phyloP scores from a whole-genome alignment of 2,329 filamentous ascomycete species.

The Phoma sp. region DNA sequence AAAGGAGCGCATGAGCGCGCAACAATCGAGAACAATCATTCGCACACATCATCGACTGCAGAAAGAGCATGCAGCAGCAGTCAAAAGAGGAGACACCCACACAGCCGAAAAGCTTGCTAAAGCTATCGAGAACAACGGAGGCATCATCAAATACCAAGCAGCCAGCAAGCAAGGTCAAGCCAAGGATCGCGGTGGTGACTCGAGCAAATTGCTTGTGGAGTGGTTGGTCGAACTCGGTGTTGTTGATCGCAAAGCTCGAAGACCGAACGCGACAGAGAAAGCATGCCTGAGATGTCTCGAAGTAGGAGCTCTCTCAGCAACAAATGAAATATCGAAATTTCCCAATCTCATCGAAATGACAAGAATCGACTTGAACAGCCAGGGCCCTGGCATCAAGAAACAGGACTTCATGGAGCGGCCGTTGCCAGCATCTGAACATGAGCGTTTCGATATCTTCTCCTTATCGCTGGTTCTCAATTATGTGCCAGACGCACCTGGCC shows the following conservation, averaged over 20 bases:
- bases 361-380: conserved; percentile 89
- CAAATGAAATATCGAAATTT: conserved; percentile 80
- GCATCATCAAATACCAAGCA: conserved; percentile 65
- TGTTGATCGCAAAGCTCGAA: conserved; percentile 20
- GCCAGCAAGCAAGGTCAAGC: conserved; percentile 69
- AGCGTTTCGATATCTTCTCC: conserved; percentile 87
- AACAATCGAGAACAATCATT: conserved; percentile 64
- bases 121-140: conserved; percentile 63
- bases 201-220: conserved; percentile 64
- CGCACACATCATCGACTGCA: conserved; percentile 65
- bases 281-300: conserved; percentile 73
- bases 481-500: conserved; percentile 75
- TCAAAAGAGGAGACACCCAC: conserved; percentile 50
- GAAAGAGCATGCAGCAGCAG: conserved; percentile 61
- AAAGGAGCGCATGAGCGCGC: conserved; percentile 58
- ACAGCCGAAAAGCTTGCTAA: conserved; percentile 53
- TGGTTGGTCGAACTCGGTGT: conserved; percentile 58
- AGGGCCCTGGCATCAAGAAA: conserved; percentile 78
- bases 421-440: conserved; percentile 65
- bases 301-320: conserved; percentile 83
- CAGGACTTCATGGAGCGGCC: conserved; percentile 95
- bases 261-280: conserved; percentile 3
- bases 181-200: conserved; percentile 67
- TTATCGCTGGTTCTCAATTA: conserved; percentile 94
- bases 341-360: conserved; percentile 72